These are phyloP conservation scores for Zymoseptoria crescenta DNA, from an alignment of 2,329 filamentous ascomycete genomes.

Conservation along the genomic window DNA sequence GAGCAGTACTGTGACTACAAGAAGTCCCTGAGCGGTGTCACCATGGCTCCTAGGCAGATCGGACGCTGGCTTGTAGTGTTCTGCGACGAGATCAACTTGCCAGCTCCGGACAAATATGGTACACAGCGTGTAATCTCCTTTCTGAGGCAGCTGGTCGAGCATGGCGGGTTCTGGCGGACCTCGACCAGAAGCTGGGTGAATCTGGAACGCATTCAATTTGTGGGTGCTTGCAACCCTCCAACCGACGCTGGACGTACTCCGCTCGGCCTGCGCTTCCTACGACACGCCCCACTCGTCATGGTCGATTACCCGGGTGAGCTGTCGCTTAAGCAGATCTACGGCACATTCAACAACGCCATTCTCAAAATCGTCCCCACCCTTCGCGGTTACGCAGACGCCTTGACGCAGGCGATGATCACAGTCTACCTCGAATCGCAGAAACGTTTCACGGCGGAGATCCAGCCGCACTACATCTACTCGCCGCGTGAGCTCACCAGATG, in stretches of 20 bases:
- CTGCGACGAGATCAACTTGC: constrained; percentile 98
- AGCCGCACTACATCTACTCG: constrained; percentile 98
- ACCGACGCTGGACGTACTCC: constrained; percentile 95
- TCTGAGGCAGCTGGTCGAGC: constrained; percentile 91
- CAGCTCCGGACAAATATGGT: constrained; percentile 92
- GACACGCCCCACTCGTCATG: constrained; percentile 98
- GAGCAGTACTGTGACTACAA: constrained; percentile 99
- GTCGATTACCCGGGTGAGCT: constrained; percentile 96
- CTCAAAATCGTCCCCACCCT: constrained; percentile 93
- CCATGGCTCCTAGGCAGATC: constrained; percentile 92
- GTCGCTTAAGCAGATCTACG: constrained; percentile 94
- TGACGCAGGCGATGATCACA: constrained; percentile 96
- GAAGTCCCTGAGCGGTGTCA: constrained; percentile 93
- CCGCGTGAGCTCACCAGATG: constrained; percentile 96
- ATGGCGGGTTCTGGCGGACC: constrained; percentile 98
- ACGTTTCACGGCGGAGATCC: constrained; percentile 90
- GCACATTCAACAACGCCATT: constrained; percentile 92
- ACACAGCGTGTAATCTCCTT: constrained; percentile 97
- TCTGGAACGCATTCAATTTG: constrained; percentile 95
- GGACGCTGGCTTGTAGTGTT: constrained; percentile 97
- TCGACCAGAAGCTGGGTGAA: constrained; percentile 97
- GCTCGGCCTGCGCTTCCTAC: constrained; percentile 84
- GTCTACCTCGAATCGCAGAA: constrained; percentile 93
- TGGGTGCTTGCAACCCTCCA: constrained; percentile 95
- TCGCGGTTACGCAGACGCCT: constrained; percentile 86